Evolutionary conservation across 139 green algal species (phyloP).

Genomic region (Haematococcus lacustris): DNA sequence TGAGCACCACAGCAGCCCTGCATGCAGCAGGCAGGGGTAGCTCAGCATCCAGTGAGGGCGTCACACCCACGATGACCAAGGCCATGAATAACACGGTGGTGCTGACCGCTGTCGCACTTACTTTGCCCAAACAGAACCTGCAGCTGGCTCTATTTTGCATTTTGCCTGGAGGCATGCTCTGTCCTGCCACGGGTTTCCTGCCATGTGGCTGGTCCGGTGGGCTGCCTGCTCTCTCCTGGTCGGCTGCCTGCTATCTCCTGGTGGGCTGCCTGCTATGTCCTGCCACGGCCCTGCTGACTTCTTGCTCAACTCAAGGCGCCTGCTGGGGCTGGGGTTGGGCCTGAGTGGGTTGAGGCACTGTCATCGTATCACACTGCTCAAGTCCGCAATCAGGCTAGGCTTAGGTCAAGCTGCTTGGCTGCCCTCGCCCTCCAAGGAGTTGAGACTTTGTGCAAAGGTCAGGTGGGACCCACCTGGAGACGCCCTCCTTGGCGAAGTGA

Average conservation of each 20-base stretch:
- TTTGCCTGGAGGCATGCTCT: no score
- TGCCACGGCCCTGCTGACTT: neutral
- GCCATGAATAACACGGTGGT: neutral
- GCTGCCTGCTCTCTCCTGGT: no score
- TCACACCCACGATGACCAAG: neutral
- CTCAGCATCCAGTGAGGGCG: neutral
- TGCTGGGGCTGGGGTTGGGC: neutral
- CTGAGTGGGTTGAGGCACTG: neutral
- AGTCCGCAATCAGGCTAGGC: no score
- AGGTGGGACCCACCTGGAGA: neutral
- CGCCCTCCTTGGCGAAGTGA: constrained; percentile 28
- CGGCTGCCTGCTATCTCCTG: no score
- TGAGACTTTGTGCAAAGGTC: neutral
- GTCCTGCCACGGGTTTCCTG: no score
- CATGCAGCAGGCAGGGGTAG: neutral
- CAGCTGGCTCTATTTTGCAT: no score
- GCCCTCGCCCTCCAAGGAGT: no score
- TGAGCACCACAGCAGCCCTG: constrained; percentile 28
- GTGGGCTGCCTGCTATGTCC: no score
- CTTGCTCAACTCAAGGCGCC: neutral
- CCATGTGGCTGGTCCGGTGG: no score
- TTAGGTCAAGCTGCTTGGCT: no score
- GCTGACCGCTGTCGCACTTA: neutral
- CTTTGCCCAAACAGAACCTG: neutral
- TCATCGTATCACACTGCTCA: no score